Conservation (phyloP, 2,329 filamentous ascomycete genomes). For the Pezicula neosporulosa region DNA sequence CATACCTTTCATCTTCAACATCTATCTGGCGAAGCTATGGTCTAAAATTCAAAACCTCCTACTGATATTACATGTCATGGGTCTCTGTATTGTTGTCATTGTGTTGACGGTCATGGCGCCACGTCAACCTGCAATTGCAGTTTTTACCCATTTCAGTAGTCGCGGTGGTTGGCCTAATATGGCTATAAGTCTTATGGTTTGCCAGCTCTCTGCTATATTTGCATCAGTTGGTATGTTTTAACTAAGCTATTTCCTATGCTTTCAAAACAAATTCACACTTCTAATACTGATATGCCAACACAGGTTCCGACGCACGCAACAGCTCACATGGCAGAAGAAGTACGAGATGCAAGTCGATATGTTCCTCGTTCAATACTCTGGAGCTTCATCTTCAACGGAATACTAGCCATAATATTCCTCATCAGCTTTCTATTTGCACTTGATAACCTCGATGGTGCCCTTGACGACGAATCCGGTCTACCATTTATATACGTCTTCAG, state of each 20-base stretch:
- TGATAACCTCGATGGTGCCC: conserved; percentile 28
- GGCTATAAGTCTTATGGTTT: conserved; percentile 32
- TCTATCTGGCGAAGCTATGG: conserved; percentile 31
- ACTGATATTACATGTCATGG: conserved; percentile 39
- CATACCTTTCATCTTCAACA: conserved; percentile 41
- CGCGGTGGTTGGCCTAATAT: conserved; percentile 27
- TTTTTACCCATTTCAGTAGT: conserved; percentile 29
- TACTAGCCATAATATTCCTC: conserved; percentile 37
- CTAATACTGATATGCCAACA: neutral
- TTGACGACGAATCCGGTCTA: conserved; percentile 38
- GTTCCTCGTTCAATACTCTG: conserved; percentile 44
- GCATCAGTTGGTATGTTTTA: conserved; percentile 9
- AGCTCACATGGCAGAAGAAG: conserved; percentile 43
- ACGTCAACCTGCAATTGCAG: conserved; percentile 11
- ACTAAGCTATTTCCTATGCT: neutral
- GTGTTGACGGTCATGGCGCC: conserved; percentile 29
- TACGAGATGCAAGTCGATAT: conserved; percentile 40
- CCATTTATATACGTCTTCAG: conserved; percentile 50
- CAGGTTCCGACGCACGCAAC: conserved; percentile 22
- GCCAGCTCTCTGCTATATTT: conserved; percentile 31
- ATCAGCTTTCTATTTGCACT: conserved; percentile 32
- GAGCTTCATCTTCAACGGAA: conserved; percentile 42
- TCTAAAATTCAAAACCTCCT: conserved; percentile 38
- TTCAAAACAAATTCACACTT: no score
- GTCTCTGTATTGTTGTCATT: conserved; percentile 39